A percentile compares a stretch with the other conserved stretches of the same genome.
Evolutionary conservation across 768 basidiomycete genomes (phyloP).

Genomic region (Boletellus ananiceps): DNA sequence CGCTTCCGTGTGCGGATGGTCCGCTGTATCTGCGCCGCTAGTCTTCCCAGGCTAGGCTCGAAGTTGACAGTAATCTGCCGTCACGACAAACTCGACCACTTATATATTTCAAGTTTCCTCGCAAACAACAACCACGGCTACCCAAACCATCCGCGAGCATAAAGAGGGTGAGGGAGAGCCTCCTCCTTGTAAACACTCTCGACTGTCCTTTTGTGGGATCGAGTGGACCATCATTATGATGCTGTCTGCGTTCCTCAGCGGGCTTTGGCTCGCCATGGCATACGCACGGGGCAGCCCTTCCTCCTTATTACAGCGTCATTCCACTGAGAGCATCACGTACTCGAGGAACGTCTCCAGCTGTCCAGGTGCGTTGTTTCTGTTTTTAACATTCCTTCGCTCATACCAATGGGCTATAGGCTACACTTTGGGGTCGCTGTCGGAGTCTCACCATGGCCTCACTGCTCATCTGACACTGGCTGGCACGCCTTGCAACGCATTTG

Average conservation of each 20-base stretch:
- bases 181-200: background rate
- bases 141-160: background rate
- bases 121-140: no score
- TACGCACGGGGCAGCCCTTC: slow-evolving; percentile 4
- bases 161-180: background rate
- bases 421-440: slow-evolving; percentile 39
- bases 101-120: no score
- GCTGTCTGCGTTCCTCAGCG: slow-evolving; percentile 8
- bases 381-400: background rate
- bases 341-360: slow-evolving; percentile 31
- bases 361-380: slow-evolving; percentile 21
- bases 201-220: background rate
- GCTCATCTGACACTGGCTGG: slow-evolving; percentile 55
- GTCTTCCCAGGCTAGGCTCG: no score
- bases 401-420: slow-evolving; percentile 43
- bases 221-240: slow-evolving; percentile 1
- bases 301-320: slow-evolving; percentile 6
- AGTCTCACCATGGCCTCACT: slow-evolving; percentile 45
- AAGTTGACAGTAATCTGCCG: no score
- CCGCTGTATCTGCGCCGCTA: no score
- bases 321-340: slow-evolving; percentile 2
- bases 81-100: no score
- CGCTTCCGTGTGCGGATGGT: no score
- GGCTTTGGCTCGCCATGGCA: slow-evolving; percentile 4
- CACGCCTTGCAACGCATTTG: slow-evolving; percentile 60